These are phyloP conservation scores for Aspergillus tamarii DNA, from an alignment of 2,329 filamentous ascomycete species.

Conservation along the genomic window DNA sequence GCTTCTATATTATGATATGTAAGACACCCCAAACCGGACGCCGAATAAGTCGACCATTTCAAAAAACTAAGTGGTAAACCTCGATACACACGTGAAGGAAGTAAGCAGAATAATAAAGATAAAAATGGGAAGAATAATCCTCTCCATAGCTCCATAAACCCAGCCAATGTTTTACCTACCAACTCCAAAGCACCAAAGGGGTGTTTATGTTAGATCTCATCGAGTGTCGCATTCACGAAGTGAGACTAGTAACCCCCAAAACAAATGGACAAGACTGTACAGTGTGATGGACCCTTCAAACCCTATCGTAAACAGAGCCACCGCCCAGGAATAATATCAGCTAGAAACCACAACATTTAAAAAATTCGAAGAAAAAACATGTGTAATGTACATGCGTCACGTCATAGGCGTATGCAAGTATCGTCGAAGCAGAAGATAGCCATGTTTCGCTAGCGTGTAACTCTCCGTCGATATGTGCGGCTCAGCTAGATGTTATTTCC, in stretches of 20 bases:
- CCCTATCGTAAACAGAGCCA: not conserved
- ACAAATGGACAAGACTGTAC: conserved; percentile 13
- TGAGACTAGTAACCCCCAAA: conserved; percentile 9
- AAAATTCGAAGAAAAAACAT: conserved; percentile 25
- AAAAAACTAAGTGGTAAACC: not conserved
- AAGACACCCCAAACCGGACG: not conserved
- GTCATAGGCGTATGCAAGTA: conserved; percentile 32
- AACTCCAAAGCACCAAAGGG: conserved; percentile 20
- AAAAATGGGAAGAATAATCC: not conserved
- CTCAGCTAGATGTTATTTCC: conserved; percentile 42
- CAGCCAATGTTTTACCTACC: conserved; percentile 20
- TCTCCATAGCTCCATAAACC: conserved; percentile 14
- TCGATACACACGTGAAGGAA: not conserved
- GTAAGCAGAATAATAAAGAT: not conserved
- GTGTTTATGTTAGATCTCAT: not conserved
- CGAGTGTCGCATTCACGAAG: not conserved
- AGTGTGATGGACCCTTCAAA: not conserved
- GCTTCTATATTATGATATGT: not conserved
- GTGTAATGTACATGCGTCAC: conserved; percentile 39
- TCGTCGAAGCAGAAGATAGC: not conserved
- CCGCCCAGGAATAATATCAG: conserved; percentile 10
- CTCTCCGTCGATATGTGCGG: not conserved
- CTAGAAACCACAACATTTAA: conserved; percentile 2
- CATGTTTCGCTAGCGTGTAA: not conserved
- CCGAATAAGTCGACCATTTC: not conserved